Conservation (phyloP, 495 filamentous ascomycete genomes). For the Penicillium lagena region DNA sequence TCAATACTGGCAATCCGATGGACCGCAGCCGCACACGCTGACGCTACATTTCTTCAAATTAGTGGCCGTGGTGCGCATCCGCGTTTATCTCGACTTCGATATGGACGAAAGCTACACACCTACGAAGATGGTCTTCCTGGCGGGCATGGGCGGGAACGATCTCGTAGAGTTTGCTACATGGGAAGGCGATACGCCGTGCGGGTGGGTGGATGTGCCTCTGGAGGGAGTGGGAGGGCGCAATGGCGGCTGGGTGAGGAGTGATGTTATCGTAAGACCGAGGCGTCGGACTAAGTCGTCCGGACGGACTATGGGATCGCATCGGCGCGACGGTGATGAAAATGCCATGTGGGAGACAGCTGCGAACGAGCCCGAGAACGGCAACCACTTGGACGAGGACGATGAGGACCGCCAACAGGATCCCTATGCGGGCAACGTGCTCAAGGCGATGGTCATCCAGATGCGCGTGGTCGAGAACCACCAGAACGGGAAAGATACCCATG, state of each 20-base stretch:
- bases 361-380: conserved; percentile 19
- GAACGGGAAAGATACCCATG: conserved; percentile 97
- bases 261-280: conserved; percentile 4
- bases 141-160: conserved; percentile 83
- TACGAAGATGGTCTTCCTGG: conserved; percentile 78
- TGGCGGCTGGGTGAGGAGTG: conserved; percentile 28
- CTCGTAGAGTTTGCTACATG: conserved; percentile 76
- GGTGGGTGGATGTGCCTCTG: conserved; percentile 84
- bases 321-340: not conserved
- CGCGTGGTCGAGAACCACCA: conserved; percentile 92
- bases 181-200: conserved; percentile 67
- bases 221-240: conserved; percentile 53
- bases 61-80: conserved; percentile 74
- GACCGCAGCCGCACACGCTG: conserved; percentile 89
- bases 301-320: too few species aligned
- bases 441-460: conserved; percentile 82
- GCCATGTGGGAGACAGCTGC: not conserved
- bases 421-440: conserved; percentile 61
- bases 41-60: conserved; percentile 94
- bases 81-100: conserved; percentile 85
- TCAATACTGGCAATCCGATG: conserved; percentile 95
- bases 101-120: conserved; percentile 97
- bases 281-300: too few species aligned
- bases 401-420: conserved; percentile 10
- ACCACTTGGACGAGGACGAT: too few species aligned